phyloP scores from a whole-genome alignment of 768 basidiomycete genomes.

The Gymnopilus junonius region DNA sequence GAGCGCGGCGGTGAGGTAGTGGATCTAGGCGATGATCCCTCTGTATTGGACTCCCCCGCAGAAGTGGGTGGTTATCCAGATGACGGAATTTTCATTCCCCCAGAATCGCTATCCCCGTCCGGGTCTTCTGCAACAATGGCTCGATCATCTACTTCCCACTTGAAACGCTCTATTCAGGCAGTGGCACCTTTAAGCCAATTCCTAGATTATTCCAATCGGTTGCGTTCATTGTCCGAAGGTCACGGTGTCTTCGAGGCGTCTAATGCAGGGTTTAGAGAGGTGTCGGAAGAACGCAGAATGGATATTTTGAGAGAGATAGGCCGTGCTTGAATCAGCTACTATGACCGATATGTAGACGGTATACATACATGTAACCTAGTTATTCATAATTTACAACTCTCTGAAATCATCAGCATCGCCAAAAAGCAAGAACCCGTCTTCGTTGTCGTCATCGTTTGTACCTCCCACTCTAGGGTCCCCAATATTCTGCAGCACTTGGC shows the following conservation, averaged over 20 bases:
- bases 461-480: slow-evolving; percentile 61
- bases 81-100: slow-evolving; percentile 79
- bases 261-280: slow-evolving; percentile 76
- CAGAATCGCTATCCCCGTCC: slow-evolving; percentile 77
- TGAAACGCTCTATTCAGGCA: slow-evolving; percentile 72
- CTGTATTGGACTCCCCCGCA: slow-evolving; percentile 37
- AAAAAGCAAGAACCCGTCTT: slow-evolving; percentile 74
- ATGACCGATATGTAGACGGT: neutral
- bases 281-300: slow-evolving; percentile 59
- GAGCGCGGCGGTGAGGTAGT: slow-evolving; percentile 82
- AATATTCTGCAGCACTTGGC: slow-evolving; percentile 66
- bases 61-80: slow-evolving; percentile 50
- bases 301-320: slow-evolving; percentile 85
- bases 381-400: slow-evolving; percentile 55
- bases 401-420: slow-evolving; percentile 82
- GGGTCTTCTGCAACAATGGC: slow-evolving; percentile 33
- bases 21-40: slow-evolving; percentile 59
- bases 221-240: slow-evolving; percentile 83
- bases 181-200: slow-evolving; percentile 80
- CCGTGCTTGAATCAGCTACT: slow-evolving; percentile 49
- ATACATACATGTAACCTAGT: slow-evolving; percentile 17
- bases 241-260: slow-evolving; percentile 82
- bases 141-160: slow-evolving; percentile 34
- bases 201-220: slow-evolving; percentile 77
- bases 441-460: slow-evolving; percentile 76